phyloP scores from a whole-genome alignment of 2,329 filamentous ascomycete genomes.

The Pyrenophora graminea region DNA sequence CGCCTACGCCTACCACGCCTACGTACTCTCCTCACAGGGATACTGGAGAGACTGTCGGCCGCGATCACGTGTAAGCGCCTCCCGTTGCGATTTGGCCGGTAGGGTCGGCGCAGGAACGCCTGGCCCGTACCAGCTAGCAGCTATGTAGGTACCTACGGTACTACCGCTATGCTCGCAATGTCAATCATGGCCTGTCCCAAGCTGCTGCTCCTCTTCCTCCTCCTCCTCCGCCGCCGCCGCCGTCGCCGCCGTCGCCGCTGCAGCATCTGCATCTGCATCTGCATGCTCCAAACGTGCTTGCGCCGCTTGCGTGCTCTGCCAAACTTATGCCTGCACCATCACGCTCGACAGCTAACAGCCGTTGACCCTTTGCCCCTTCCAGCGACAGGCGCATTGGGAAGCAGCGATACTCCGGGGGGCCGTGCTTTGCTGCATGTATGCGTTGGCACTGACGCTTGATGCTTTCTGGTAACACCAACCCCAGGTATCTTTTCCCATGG shows the following conservation, averaged over 20 bases:
- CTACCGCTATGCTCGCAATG: conserved; percentile 14
- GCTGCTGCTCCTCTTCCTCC: background rate
- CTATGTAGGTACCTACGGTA: too few relatives aligned
- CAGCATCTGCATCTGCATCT: conserved; percentile 4
- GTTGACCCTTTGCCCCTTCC: conserved; percentile 43
- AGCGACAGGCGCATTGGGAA: conserved; percentile 35
- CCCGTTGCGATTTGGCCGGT: background rate
- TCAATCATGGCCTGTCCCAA: conserved; percentile 29
- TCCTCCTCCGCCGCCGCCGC: too few relatives aligned
- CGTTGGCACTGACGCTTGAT: conserved; percentile 23
- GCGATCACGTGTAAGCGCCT: too few relatives aligned
- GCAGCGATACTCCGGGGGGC: conserved; percentile 40
- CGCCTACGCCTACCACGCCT: too few relatives aligned
- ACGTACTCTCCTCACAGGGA: background rate
- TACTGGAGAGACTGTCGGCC: background rate
- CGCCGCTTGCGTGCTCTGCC: conserved; percentile 24
- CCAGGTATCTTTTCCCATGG: conserved; percentile 37
- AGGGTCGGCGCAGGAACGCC: conserved; percentile 24
- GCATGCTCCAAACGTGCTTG: conserved; percentile 28
- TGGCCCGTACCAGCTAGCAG: conserved; percentile 19
- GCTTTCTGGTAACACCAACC: conserved; percentile 43
- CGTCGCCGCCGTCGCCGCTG: too few relatives aligned
- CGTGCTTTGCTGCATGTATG: conserved; percentile 45
- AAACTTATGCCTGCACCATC: conserved; percentile 40
- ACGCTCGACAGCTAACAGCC: conserved; percentile 41